Evolutionary conservation across 2,329 filamentous ascomycete species (phyloP), one percentile per base, ranked within the genome.

Genomic region (Ceratocystis cacaofunesta): DNA sequence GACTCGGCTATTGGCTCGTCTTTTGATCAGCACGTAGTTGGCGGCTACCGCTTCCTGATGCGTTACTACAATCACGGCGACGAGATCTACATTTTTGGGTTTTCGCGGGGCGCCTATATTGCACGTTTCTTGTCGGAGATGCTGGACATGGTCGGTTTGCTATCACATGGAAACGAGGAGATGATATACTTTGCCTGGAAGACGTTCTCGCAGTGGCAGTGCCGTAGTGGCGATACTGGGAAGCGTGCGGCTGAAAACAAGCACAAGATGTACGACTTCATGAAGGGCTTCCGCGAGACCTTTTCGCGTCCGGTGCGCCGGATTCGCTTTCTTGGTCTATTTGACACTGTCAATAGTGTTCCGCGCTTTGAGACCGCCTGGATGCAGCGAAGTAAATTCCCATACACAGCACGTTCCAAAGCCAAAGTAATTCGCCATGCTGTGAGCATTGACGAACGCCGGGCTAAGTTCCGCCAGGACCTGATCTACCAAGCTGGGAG

Each of bases 131-230:
- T 90, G 0, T 88, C 89, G 0, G 89, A 94, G 71, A 92, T 92
- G 89, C 79, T 94, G 5, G 89, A 94, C 71, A 86, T 89, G 69
- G 85, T 94, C 65, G 90, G 90, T 1, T 78, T 95, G 0, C 78
- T 95, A 15, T 87, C 86, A 12, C 86, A 88, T 63, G 89, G 90
- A 10, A 95, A 95, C 70, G 88, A 95, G 71, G 90, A 94, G 70
- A 87, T 94, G 85, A 85, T 90, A 63, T 79, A 82, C 3, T 95
- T 95, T 72, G 89, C 88, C 0, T 94, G 89, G 89, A 91, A 88
- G 72, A 86, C 87, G 0, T 91, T 90, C 70, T 82, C 85, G 6
- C 84, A 86, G 71, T 90, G 86, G 86, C 85, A 89, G 71, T 80
- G 79, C 55, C 81, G 86, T 6, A 75, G 79, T 8, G 75, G 78